Conservation (phyloP, 1,284 basidiomycete genomes). For the Anthracocystis walkeri region DNA sequence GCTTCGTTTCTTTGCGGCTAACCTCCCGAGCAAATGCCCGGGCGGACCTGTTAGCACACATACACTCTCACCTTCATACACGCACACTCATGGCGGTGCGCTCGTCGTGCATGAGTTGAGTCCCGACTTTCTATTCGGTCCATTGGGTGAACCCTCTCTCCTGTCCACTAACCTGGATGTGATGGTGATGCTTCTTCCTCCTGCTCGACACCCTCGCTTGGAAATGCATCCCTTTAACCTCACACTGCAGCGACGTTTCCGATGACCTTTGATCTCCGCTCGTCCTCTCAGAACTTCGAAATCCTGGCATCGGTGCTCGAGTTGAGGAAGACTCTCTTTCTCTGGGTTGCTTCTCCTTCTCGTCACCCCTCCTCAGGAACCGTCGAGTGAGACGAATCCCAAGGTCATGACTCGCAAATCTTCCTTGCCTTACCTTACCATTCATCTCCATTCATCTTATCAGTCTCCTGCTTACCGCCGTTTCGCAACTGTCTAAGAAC, state of each 20-base stretch:
- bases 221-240: constrained; percentile 22
- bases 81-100: constrained; percentile 3
- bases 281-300: constrained; percentile 1
- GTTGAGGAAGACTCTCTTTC: no score
- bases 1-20: neutral
- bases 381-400: no score
- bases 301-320: neutral
- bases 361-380: no score
- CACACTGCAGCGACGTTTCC: constrained; percentile 20
- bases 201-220: constrained; percentile 10
- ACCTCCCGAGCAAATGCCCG: constrained; percentile 2
- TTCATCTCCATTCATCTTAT: no score
- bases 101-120: constrained; percentile 11
- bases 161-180: constrained; percentile 13
- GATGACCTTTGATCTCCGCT: constrained; percentile 17
- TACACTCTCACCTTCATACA: no score
- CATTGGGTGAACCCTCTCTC: neutral
- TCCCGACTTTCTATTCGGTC: neutral
- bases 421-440: no score
- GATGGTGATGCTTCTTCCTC: neutral
- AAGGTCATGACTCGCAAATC: no score
- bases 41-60: no score
- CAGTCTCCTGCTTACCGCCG: no score
- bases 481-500: no score
- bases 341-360: no score